Evolutionary conservation across 139 green algal species (phyloP).

Genomic region (Chlorella sorokiniana): DNA sequence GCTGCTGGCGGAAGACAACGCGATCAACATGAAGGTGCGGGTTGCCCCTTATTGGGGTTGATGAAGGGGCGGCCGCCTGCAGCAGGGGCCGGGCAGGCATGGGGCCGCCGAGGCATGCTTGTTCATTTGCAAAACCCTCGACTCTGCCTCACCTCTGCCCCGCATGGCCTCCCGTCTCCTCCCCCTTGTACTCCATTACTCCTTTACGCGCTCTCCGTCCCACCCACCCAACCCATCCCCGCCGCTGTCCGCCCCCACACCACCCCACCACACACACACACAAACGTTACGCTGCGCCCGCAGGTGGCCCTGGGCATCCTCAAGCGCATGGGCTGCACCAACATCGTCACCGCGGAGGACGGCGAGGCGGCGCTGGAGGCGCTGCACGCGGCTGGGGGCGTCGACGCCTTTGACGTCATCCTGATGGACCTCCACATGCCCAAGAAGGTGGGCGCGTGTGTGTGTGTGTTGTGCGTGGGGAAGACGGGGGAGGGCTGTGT

Average conservation of each 20-base stretch:
- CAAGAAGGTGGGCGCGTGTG: conserved; percentile 54
- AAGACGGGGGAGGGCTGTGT: too few relatives aligned
- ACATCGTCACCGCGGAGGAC: conserved; percentile 54
- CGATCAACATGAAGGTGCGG: conserved; percentile 83
- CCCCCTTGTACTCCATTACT: too few relatives aligned
- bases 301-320: conserved; percentile 71
- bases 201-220: too few relatives aligned
- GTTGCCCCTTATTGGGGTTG: background rate
- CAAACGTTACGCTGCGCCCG: background rate
- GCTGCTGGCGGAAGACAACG: conserved; percentile 82
- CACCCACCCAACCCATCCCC: too few relatives aligned
- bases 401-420: conserved; percentile 79
- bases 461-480: background rate
- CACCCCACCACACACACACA: too few relatives aligned
- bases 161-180: too few relatives aligned
- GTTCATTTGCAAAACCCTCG: too few relatives aligned
- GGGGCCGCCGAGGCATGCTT: background rate
- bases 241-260: too few relatives aligned
- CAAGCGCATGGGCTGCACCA: conserved; percentile 57
- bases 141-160: too few relatives aligned
- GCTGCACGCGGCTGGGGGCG: conserved; percentile 55
- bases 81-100: background rate
- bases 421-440: conserved; percentile 94
- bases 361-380: conserved; percentile 54
- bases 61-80: too few relatives aligned